A percentile compares a stretch with the other conserved stretches of the same genome.
Conservation (phyloP, 441 rosid genomes). For the Erodium chrysanthum region DNA sequence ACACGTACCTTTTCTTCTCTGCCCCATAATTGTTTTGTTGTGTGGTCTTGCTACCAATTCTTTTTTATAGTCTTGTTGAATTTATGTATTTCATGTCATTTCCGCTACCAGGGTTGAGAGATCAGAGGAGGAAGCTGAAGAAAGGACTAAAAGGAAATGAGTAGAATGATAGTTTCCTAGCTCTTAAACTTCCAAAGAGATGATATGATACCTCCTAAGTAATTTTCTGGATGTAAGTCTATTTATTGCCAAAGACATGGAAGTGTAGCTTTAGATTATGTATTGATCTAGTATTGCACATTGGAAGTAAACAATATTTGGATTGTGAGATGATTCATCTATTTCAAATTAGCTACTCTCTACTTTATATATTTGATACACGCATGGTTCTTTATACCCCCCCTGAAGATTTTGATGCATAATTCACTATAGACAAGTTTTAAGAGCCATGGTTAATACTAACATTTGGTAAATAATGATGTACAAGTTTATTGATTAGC, state of each 20-base stretch:
- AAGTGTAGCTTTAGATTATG: background rate
- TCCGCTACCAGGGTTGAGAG: constrained; percentile 46
- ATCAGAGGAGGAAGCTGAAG: constrained; percentile 65
- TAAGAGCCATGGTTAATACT: background rate
- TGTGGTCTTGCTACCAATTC: background rate
- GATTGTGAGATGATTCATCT: background rate
- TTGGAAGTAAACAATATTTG: too few relatives aligned
- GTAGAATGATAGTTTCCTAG: constrained; percentile 7
- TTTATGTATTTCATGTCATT: background rate
- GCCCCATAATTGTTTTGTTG: background rate
- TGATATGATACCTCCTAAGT: background rate
- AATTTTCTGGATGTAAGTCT: background rate
- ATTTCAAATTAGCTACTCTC: background rate
- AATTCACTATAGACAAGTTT: background rate
- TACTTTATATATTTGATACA: background rate
- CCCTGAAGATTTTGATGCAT: background rate
- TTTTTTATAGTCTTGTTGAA: background rate
- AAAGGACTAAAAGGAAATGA: constrained; percentile 27
- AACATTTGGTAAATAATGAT: background rate
- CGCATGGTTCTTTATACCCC: background rate
- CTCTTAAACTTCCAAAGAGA: background rate
- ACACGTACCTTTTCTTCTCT: constrained; percentile 33
- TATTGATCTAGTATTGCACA: background rate
- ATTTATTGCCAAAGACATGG: background rate
- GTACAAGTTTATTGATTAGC: background rate